Base-by-base conservation (phyloP, 352 stramenopile species). In the Paralagenidium karlingii region DNA sequence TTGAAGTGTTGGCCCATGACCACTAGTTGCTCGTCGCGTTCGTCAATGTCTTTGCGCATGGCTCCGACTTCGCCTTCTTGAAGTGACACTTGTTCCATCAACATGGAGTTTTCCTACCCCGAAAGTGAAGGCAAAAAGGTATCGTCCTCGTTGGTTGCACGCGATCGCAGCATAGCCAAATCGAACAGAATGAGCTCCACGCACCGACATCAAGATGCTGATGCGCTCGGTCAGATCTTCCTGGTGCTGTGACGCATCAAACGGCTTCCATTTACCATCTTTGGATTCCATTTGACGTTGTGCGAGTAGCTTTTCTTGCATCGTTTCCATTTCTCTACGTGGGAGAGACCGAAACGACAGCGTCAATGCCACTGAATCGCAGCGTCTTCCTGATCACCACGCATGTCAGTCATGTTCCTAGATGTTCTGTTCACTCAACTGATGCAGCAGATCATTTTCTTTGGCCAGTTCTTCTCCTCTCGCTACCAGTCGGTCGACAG, bases 41-140 rank as follows among this genome's bases (percentile, higher is more conserved):
- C 69, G 11, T 34, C 40, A 3, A 86, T 47, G 22, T 86, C 69
- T 24, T 79, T 80, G 38, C 68, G 80, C 40, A 82, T 64, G 1
- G 51, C 50, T 0, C 46, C 58, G 24, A 89, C 56, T 31, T 89
- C 75, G 19, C 76, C 63, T 13, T 86, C 75, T 43, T 86, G 71
- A 2, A 89, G 52, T 2, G 75, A 82, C 1, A 84, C 56, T 58
- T 89, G 75, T 30, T 89, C 75, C 64, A 85, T 82, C 19, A 89
- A 43, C 60, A 83, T 69, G 22, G 60, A 79, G 34, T 89, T 89
- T 46, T 89, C 75, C 66, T 77, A 24, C 13, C 19, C 19, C 3
- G 19, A 24, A 3, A 20, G 12, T 5, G 24, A 40, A 13, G 5
- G 2, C 3, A 6, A 16, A 16, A 45, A 18, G 6, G 9, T 7